A percentile compares a stretch with the other conserved stretches of the same genome.
Conservation (phyloP, 164 flowering plant genomes). For the Vitis amurensis region DNA sequence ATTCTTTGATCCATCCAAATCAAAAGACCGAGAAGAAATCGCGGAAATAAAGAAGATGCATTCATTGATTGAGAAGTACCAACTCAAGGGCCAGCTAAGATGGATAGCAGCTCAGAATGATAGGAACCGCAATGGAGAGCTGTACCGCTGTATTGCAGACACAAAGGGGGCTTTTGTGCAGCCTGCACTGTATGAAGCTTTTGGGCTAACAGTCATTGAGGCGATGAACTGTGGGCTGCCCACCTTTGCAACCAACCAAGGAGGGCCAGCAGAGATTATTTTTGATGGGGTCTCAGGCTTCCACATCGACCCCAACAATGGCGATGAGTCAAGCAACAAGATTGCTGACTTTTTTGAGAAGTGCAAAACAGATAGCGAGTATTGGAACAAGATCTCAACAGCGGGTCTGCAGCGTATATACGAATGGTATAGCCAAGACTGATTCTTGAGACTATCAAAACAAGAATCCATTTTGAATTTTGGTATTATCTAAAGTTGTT, state of each 20-base stretch:
- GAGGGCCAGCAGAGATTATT: slow-evolving; percentile 95
- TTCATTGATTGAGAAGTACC: slow-evolving; percentile 58
- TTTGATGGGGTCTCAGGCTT: slow-evolving; percentile 88
- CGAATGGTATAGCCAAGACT: slow-evolving; percentile 59
- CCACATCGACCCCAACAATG: slow-evolving; percentile 83
- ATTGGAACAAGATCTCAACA: slow-evolving; percentile 67
- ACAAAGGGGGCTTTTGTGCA: slow-evolving; percentile 93
- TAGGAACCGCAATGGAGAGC: slow-evolving; percentile 72
- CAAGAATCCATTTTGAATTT: not conserved
- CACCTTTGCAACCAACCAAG: slow-evolving; percentile 92
- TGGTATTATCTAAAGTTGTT: not conserved
- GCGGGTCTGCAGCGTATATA: slow-evolving; percentile 70
- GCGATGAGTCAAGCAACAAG: slow-evolving; percentile 75
- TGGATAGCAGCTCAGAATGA: slow-evolving; percentile 97
- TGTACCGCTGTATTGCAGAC: slow-evolving; percentile 87
- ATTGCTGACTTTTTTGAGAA: slow-evolving; percentile 88
- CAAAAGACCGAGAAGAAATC: slow-evolving; percentile 90
- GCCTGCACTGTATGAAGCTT: slow-evolving; percentile 91
- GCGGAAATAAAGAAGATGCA: slow-evolving; percentile 92
- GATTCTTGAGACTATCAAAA: not conserved
- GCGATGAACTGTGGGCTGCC: slow-evolving; percentile 96
- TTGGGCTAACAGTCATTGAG: slow-evolving; percentile 91
- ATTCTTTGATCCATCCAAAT: slow-evolving; percentile 78
- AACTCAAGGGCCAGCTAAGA: slow-evolving; percentile 76
- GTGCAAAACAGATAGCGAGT: slow-evolving; percentile 56